phyloP scores from a whole-genome alignment of 225 moss, liverwort and hornwort species.

The Pleurozium schreberi region DNA sequence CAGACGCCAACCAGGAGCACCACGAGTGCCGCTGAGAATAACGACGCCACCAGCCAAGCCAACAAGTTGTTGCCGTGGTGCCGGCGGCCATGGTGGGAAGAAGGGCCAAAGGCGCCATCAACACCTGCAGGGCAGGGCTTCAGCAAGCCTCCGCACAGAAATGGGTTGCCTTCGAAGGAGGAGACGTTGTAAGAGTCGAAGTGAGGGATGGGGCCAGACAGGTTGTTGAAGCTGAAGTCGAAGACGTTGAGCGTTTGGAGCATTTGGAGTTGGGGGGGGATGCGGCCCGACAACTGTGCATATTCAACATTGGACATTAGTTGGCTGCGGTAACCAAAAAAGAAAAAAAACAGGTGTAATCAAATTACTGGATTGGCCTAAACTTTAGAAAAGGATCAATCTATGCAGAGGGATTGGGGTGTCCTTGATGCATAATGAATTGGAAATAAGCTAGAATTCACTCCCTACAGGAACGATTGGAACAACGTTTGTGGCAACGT shows the following conservation, averaged over 20 bases:
- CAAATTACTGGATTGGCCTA: background rate
- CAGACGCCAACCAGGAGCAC: conserved; percentile 68
- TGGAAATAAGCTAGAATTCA: background rate
- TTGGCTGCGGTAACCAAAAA: background rate
- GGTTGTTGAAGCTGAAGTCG: conserved; percentile 80
- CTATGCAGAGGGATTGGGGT: background rate
- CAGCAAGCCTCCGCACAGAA: conserved; percentile 52
- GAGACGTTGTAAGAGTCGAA: conserved; percentile 51
- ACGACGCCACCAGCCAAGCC: conserved; percentile 75
- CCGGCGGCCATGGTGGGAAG: background rate
- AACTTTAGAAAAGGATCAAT: background rate
- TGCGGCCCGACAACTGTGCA: conserved; percentile 35
- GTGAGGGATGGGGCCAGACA: conserved; percentile 66
- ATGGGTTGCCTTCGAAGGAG: conserved; percentile 56
- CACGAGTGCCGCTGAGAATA: conserved; percentile 63
- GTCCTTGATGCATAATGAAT: too few relatives aligned
- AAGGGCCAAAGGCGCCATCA: background rate
- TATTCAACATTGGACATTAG: background rate
- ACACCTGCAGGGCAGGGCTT: background rate
- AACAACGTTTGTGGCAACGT: background rate
- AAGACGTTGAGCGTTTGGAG: conserved; percentile 68
- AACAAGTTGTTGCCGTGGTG: conserved; percentile 23
- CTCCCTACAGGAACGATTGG: too few relatives aligned
- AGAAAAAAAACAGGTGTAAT: background rate
- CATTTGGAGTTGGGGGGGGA: conserved; percentile 46